Evolutionary conservation across 2,329 filamentous ascomycete species (phyloP).

Genomic region (Scytalidium sp.): DNA sequence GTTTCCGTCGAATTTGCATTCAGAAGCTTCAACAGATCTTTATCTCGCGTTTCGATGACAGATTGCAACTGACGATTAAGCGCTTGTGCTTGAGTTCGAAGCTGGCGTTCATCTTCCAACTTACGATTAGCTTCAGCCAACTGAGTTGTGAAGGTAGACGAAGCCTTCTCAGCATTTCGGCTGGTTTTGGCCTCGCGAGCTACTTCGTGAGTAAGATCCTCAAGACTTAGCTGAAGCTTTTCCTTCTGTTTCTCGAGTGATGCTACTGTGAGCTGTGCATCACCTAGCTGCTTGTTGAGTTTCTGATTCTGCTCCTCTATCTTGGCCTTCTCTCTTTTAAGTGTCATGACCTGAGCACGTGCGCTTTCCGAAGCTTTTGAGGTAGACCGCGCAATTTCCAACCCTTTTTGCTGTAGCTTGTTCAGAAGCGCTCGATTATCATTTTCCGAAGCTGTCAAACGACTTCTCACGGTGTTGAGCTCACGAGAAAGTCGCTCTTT

Average conservation of each 20-base stretch:
- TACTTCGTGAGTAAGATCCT: constrained; percentile 91
- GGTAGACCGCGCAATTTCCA: constrained; percentile 89
- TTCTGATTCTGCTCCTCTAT: constrained; percentile 80
- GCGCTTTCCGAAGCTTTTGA: constrained; percentile 84
- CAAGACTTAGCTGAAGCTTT: constrained; percentile 81
- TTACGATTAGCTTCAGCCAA: constrained; percentile 86
- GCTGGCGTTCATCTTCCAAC: constrained; percentile 84
- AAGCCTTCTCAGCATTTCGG: constrained; percentile 84
- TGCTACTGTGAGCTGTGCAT: constrained; percentile 77
- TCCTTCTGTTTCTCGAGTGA: constrained; percentile 92
- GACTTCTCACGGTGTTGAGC: constrained; percentile 84
- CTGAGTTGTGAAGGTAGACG: constrained; percentile 76
- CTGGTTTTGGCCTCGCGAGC: constrained; percentile 86
- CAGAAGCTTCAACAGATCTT: constrained; percentile 82
- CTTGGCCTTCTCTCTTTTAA: constrained; percentile 81
- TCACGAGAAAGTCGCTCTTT: constrained; percentile 93
- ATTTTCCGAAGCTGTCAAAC: constrained; percentile 88
- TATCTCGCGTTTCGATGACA: constrained; percentile 74
- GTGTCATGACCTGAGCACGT: constrained; percentile 68
- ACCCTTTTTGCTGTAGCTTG: constrained; percentile 94
- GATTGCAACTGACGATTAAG: constrained; percentile 79
- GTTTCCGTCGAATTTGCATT: constrained; percentile 60
- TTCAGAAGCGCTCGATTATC: constrained; percentile 94
- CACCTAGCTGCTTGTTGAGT: constrained; percentile 79
- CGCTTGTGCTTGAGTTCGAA: constrained; percentile 79